Base-by-base conservation (phyloP, 805 yeast genomes). In the Teunomyces tritomae region DNA sequence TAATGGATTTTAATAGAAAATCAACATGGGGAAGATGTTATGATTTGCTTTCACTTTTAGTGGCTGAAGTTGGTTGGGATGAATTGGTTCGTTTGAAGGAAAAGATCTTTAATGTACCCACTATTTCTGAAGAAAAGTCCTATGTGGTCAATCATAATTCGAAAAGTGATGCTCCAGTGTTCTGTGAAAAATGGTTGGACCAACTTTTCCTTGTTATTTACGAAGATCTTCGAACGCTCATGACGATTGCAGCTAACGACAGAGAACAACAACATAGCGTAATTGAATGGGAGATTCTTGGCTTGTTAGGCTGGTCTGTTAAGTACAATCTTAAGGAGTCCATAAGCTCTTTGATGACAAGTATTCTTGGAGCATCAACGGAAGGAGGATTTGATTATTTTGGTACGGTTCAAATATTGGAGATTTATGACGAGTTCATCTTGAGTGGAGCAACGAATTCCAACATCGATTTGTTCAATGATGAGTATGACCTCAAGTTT, bases 11-110 rank as follows among this genome's bases (percentile, higher is more conserved):
- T 47, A 57, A 57, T 40, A 57, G 57, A 32, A 62, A 57, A 28
- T 69, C 74, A 0, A 67, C 74, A 2, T 71, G 76, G 75, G 77
- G 77, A 8, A 59, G 73, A 39, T 57, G 67, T 45, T 92, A 89
- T 62, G 84, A 83, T 37, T 65, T 90, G 47, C 65, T 92, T 48
- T 82, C 95, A 4, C 72, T 81, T 7, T 77, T 94, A 53, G 81
- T 84, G 2, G 77, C 84, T 14, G 67, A 75, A 20, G 71, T 84
- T 35, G 97, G 97, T 3, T 92, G 99, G 99, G 89, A 88, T 55
- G 79, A 77, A 30, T 64, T 89, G 30, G 73, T 91, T 54, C 71
- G 73, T 48, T 59, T 84, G 33, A 80, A 96, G 49, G 81, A 90
- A 1, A 69, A 74, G 14, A 83, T 87, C 0, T 92, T 92, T 66